A percentile compares a stretch with the other conserved stretches of the same genome.
Evolutionary conservation across 2,329 filamentous ascomycete genomes (phyloP).

Genomic region (Botryosphaeria agaves): DNA sequence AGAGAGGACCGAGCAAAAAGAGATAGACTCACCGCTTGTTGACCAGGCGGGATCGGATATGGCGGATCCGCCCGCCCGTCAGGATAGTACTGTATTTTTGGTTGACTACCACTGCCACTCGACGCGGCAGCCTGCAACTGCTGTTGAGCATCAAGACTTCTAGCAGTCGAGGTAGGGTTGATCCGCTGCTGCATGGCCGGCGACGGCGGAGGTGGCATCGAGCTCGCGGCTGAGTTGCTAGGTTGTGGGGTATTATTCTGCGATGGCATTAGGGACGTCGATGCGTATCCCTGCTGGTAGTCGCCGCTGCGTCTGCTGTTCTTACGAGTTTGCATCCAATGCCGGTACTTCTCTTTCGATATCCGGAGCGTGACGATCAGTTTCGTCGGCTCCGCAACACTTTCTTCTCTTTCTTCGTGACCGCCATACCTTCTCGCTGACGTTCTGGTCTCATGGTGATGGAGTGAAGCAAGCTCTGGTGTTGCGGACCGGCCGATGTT

Average conservation of each 20-base stretch:
- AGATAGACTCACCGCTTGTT: conserved; percentile 46
- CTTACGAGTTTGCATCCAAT: conserved; percentile 41
- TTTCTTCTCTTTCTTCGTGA: conserved; percentile 61
- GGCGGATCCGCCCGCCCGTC: conserved; percentile 49
- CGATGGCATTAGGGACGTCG: conserved; percentile 25
- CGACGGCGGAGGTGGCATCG: conserved; percentile 38
- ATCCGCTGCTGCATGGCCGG: conserved; percentile 21
- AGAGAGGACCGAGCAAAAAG: too few relatives aligned
- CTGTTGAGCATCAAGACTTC: conserved; percentile 4
- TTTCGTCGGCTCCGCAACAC: conserved; percentile 44
- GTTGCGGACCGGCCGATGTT: conserved; percentile 70
- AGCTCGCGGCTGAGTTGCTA: conserved; percentile 31
- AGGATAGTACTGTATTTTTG: conserved; percentile 15
- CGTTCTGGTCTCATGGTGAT: conserved; percentile 56
- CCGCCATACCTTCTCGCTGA: conserved; percentile 35
- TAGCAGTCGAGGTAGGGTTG: conserved; percentile 9
- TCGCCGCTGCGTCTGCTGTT: conserved; percentile 18
- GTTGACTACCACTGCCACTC: conserved; percentile 12
- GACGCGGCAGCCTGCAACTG: conserved; percentile 11
- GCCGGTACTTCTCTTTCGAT: conserved; percentile 50
- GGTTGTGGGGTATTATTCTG: conserved; percentile 28
- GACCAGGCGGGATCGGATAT: conserved; percentile 39
- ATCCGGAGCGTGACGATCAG: conserved; percentile 63
- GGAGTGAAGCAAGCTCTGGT: conserved; percentile 52
- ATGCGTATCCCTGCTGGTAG: conserved; percentile 22